These are phyloP conservation scores for Coniferiporia weirii DNA, from an alignment of 1,284 basidiomycete genomes.

Conservation along the genomic window DNA sequence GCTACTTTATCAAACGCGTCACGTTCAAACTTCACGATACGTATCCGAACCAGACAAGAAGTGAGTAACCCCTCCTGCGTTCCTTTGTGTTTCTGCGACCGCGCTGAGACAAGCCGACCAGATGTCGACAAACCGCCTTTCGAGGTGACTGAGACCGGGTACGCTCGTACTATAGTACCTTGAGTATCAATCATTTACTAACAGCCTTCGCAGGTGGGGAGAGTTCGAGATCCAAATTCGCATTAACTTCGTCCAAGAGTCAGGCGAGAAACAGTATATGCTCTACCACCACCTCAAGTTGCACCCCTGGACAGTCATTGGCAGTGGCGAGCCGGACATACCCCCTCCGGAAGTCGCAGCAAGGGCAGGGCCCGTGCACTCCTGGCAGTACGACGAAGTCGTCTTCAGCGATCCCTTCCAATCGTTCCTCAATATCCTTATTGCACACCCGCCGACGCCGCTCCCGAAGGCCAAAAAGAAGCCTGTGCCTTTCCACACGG, in stretches of 20 bases:
- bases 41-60: slow-evolving; percentile 85
- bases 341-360: slow-evolving; percentile 59
- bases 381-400: slow-evolving; percentile 99
- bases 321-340: slow-evolving; percentile 51
- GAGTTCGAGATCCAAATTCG: slow-evolving; percentile 97
- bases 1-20: slow-evolving; percentile 90
- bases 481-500: slow-evolving; percentile 67
- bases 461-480: slow-evolving; percentile 61
- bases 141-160: slow-evolving; percentile 93
- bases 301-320: slow-evolving; percentile 78
- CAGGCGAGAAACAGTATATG: slow-evolving; percentile 85
- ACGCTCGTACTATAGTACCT: slow-evolving; percentile 20
- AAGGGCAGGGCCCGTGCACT: slow-evolving; percentile 77
- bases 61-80: slow-evolving; percentile 42
- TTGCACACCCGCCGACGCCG: slow-evolving; percentile 78
- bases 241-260: slow-evolving; percentile 88
- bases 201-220: slow-evolving; percentile 72
- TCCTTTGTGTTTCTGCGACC: slow-evolving; percentile 1
- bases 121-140: slow-evolving; percentile 93
- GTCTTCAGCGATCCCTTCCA: slow-evolving; percentile 95
- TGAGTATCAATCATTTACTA: not conserved
- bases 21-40: slow-evolving; percentile 98
- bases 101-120: slow-evolving; percentile 30
- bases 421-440: slow-evolving; percentile 81
- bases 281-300: slow-evolving; percentile 94